Evolutionary conservation across 257 asterid species (phyloP), one percentile per base, ranked within the genome.

Genomic region (Nyctanthes arbortristis): DNA sequence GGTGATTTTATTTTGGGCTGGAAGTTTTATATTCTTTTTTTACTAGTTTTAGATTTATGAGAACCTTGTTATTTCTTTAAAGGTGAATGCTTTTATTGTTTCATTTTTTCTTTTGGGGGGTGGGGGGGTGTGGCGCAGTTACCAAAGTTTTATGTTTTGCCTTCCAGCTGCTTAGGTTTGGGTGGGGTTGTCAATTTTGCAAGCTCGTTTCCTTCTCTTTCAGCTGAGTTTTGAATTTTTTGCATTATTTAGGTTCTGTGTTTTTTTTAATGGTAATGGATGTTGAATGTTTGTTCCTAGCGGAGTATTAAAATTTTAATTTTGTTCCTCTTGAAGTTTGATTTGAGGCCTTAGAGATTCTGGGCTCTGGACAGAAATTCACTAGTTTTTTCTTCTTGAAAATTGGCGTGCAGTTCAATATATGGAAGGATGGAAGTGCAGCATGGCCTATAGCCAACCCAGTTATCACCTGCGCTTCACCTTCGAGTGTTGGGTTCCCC

Each of bases 371-470:
- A 22, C 16, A 52, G 24, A 52, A 20, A 11, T 5, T 47, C 30
- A 40, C 13, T 8, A 36, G 32, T 65, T 52, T 24, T 52, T 52
- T 43, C 32, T 54, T 27, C 39, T 7, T 32, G 73, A 14, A 45
- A 83, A 72, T 76, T 73, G 77, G 20, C 62, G 79, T 68, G 73
- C 88, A 93, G 97, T 76, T 83, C 84, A 85, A 86, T 74, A 69
- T 86, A 27, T 82, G 93, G 88, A 89, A 82, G 79, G 84, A 89
- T 58, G 76, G 81, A 66, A 73, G 65, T 78, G 85, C 93, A 84
- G 96, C 99, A 67, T 93, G 97, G 96, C 97, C 99, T 34, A 89
- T 91, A 29, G 96, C 96, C 22, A 93, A 93, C 72, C 97, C 99
- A 3, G 88, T 93, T 62, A 70, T 91, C 76, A 93, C 97, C 29